These are phyloP conservation scores for Mycena belliarum DNA, from an alignment of 768 basidiomycete genomes.

Conservation along the genomic window DNA sequence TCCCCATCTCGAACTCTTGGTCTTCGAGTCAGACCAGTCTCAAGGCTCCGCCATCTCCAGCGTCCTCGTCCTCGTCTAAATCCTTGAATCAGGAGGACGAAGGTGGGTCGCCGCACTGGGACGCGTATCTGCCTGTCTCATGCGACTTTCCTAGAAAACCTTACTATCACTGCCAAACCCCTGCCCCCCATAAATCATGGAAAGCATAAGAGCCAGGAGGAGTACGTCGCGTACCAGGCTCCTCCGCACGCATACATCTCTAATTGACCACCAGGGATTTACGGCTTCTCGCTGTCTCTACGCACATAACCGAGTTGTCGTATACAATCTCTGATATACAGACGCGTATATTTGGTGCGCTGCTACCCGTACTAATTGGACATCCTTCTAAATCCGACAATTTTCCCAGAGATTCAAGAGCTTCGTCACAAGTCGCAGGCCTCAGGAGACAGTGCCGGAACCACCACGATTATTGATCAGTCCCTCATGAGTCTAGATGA, in stretches of 20 bases:
- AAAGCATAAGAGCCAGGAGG: constrained; percentile 63
- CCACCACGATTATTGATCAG: constrained; percentile 76
- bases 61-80: constrained; percentile 53
- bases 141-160: constrained; percentile 54
- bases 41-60: constrained; percentile 38
- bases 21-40: constrained; percentile 38
- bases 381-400: constrained; percentile 5
- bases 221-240: constrained; percentile 50
- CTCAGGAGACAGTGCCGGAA: constrained; percentile 53
- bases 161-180: constrained; percentile 64
- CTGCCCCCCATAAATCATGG: constrained; percentile 46
- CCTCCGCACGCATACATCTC: constrained; percentile 7
- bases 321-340: constrained; percentile 89
- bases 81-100: constrained; percentile 63
- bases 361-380: neutral
- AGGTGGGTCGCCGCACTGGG: constrained; percentile 47
- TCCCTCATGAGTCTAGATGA: constrained; percentile 80
- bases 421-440: constrained; percentile 84
- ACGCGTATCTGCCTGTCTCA: constrained; percentile 13
- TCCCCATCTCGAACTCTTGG: constrained; percentile 35
- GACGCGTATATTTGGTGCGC: constrained; percentile 84
- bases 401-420: constrained; percentile 80
- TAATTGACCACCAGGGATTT: constrained; percentile 57
- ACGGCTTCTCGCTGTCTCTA: constrained; percentile 74
- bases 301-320: constrained; percentile 84